A percentile compares a stretch with the other conserved stretches of the same genome.
phyloP scores from a whole-genome alignment of 345 rosid genomes.

The Eucalyptus cloeziana region DNA sequence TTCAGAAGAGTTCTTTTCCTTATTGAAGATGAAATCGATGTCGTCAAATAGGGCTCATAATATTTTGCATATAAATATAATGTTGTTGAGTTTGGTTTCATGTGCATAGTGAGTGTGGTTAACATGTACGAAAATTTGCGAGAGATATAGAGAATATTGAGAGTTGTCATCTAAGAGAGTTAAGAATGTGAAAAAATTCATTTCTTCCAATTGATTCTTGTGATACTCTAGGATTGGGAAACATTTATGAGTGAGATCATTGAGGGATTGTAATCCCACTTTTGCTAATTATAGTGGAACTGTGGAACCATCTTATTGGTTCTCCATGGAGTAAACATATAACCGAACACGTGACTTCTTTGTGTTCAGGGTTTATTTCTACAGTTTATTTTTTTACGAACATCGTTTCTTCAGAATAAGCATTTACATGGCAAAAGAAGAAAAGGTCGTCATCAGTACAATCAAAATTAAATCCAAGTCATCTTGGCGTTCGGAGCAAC shows the following conservation, averaged over 20 bases:
- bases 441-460: background rate
- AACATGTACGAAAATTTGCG: background rate
- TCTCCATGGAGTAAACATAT: background rate
- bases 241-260: background rate
- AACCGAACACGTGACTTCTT: rapidly evolving
- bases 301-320: background rate
- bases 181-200: background rate
- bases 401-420: rapidly evolving
- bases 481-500: background rate
- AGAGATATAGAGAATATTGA: background rate
- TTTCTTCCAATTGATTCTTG: rapidly evolving
- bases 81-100: rapidly evolving
- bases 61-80: background rate
- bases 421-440: background rate
- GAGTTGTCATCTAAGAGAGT: background rate
- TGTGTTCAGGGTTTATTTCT: background rate
- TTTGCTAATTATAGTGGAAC: background rate
- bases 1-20: background rate
- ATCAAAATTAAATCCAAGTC: background rate
- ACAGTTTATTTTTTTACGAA: background rate
- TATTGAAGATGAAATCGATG: background rate
- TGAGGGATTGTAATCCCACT: background rate
- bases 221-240: background rate
- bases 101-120: rapidly evolving
- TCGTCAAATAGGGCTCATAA: background rate